A percentile compares a stretch with the other conserved stretches of the same genome.
Evolutionary conservation across 441 rosid genomes (phyloP).

Genomic region (Melastoma candidum): DNA sequence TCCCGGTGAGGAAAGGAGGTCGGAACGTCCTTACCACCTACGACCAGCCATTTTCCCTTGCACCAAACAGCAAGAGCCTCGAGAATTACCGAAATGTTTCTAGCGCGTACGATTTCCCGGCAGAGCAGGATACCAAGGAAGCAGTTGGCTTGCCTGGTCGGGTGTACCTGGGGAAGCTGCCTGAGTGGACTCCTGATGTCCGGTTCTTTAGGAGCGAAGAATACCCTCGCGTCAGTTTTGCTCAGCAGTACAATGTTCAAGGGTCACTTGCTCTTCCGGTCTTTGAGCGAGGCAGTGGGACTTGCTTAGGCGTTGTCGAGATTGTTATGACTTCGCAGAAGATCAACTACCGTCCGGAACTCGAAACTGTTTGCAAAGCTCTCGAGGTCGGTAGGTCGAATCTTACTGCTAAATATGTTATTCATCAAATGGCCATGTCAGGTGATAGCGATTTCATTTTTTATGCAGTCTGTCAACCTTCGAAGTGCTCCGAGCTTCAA

Average conservation of each 20-base stretch:
- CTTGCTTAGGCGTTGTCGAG: conserved; percentile 92
- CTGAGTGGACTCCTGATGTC: conserved; percentile 93
- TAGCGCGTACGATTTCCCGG: conserved; percentile 39
- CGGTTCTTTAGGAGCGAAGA: conserved; percentile 60
- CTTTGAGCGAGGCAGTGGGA: conserved; percentile 51
- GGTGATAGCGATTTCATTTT: conserved; percentile 18
- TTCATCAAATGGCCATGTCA: conserved; percentile 3
- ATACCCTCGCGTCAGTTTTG: conserved; percentile 49
- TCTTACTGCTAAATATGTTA: background rate
- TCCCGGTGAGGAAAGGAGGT: conserved; percentile 60
- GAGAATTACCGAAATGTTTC: conserved; percentile 53
- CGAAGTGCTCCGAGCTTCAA: conserved; percentile 54
- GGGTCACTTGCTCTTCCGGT: conserved; percentile 69
- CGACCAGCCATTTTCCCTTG: conserved; percentile 48
- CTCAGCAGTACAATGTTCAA: conserved; percentile 43
- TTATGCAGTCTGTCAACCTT: conserved; percentile 69
- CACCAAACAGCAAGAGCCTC: conserved; percentile 41
- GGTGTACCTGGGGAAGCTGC: conserved; percentile 54
- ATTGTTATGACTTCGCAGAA: conserved; percentile 60
- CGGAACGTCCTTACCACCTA: conserved; percentile 63
- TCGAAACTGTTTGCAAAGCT: conserved; percentile 74
- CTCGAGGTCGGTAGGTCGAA: conserved; percentile 50
- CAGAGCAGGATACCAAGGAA: conserved; percentile 48
- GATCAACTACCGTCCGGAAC: conserved; percentile 55
- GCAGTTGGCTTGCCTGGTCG: conserved; percentile 69